Percentiles rank a stretch among this genome's conserved stretches.
Evolutionary conservation across 129 eudicot species (phyloP).

Genomic region (Flaveria robusta): DNA sequence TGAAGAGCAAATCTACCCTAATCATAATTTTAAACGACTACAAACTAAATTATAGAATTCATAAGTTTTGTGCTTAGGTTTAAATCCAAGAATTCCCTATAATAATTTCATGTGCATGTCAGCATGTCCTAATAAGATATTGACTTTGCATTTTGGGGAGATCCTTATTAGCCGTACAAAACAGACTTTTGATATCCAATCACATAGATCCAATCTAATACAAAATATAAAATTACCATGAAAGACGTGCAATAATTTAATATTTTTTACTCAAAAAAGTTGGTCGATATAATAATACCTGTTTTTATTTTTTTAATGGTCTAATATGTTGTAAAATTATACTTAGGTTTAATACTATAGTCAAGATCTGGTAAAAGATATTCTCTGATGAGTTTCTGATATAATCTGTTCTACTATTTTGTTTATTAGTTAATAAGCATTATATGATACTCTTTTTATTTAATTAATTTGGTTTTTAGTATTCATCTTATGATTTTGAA

Average conservation of each 20-base stretch:
- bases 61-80: no score
- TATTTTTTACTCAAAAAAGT: neutral
- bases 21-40: no score
- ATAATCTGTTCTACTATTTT: neutral
- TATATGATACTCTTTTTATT: neutral
- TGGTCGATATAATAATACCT: neutral
- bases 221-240: constrained; percentile 3
- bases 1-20: no score
- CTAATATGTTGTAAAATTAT: neutral
- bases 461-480: neutral
- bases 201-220: constrained; percentile 39
- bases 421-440: constrained; percentile 1
- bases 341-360: neutral
- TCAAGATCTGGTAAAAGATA: constrained; percentile 16
- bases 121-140: constrained; percentile 21
- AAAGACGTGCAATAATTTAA: constrained; percentile 33
- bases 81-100: no score
- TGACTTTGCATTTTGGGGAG: constrained; percentile 9
- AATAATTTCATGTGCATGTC: neutral
- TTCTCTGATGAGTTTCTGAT: constrained; percentile 1
- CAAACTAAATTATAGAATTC: no score
- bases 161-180: constrained; percentile 37
- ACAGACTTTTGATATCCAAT: constrained; percentile 27
- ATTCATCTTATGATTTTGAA: neutral
- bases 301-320: neutral